Base-by-base conservation (phyloP, 1,284 basidiomycete genomes). In the Leccinum holopus region DNA sequence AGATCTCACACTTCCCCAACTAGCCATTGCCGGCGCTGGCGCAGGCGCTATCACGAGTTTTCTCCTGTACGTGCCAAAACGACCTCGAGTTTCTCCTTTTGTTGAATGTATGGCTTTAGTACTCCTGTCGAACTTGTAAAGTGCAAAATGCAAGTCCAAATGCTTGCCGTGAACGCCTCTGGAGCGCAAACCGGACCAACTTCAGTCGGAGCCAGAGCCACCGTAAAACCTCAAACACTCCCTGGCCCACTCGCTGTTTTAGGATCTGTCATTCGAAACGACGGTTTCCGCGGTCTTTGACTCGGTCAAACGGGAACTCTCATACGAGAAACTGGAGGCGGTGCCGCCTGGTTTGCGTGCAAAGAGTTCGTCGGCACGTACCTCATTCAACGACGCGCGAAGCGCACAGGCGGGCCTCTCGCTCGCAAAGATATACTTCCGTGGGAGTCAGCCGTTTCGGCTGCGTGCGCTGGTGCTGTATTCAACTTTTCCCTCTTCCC, bases 121-220 rank as follows among this genome's bases (percentile, higher is more conserved):
- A 98, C 96, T 0, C 96, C 96, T 0, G 91, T 98, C 68, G 28
- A 98, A 75, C 89, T 98, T 62, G 87, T 98, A 66, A 98, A 98
- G 79, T 98, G 96, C 79, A 92, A 94, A 73, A 97, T 98, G 95
- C 97, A 99, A 79, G 97, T 98, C 1, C 96, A 98, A 76, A 91
- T 94, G 85, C 82, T 94, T 47, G 79, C 80, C 4, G 71, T 77
- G 2, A 63, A 67, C 7, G 61, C 63, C 39, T 61, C 73, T 53
- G 69, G 67, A 33, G 56, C 70, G 35, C 70, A 71, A 63, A 16
- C 69, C 21, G 57, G 60, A 52, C 61, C 63, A 18, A 59, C 65
- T 12, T 28, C 63, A 12, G 59, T 63, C n/a, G 63, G 58, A 5
- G 57, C 35, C 3, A 51, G 56, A 3, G 37, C 60, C 12, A 59